These are phyloP conservation scores for Ceratocystis eucalypticola DNA, from an alignment of 2,329 filamentous ascomycete genomes.

Conservation along the genomic window DNA sequence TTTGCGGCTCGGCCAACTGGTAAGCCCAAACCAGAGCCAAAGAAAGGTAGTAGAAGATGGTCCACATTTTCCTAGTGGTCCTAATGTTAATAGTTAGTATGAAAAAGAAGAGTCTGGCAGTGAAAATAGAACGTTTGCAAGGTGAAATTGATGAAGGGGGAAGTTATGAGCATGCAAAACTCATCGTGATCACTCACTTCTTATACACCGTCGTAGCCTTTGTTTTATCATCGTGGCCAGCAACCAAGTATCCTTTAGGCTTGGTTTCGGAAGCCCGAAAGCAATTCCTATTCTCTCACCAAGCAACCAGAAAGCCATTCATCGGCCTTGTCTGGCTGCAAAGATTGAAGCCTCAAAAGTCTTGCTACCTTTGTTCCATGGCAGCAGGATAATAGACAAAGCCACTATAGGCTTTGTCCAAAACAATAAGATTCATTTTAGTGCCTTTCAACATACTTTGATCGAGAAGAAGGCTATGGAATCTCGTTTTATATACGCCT, in stretches of 20 bases:
- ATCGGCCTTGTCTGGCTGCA: not conserved
- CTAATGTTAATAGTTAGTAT: not conserved
- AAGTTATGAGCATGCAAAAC: not conserved
- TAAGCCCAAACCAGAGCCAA: not conserved
- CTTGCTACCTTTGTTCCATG: not conserved
- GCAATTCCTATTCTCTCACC: not conserved
- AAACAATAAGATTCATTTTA: not conserved
- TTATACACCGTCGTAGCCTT: not conserved
- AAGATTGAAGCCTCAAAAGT: not conserved
- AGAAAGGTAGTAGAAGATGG: not conserved
- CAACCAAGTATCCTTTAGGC: not conserved
- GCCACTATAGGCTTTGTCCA: not conserved
- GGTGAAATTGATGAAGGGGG: not conserved
- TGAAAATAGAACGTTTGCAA: not conserved
- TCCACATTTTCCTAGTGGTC: not conserved
- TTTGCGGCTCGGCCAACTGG: not conserved
- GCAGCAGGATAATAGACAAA: not conserved
- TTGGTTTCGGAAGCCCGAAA: not conserved
- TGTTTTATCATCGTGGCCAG: not conserved
- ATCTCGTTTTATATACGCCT: not conserved
- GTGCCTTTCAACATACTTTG: not conserved
- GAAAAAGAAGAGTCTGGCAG: not conserved
- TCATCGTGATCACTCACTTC: not conserved
- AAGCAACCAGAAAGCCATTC: not conserved
- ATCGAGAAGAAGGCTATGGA: not conserved